Base-by-base conservation (phyloP, 768 basidiomycete species). In the Lactarius indigo region DNA sequence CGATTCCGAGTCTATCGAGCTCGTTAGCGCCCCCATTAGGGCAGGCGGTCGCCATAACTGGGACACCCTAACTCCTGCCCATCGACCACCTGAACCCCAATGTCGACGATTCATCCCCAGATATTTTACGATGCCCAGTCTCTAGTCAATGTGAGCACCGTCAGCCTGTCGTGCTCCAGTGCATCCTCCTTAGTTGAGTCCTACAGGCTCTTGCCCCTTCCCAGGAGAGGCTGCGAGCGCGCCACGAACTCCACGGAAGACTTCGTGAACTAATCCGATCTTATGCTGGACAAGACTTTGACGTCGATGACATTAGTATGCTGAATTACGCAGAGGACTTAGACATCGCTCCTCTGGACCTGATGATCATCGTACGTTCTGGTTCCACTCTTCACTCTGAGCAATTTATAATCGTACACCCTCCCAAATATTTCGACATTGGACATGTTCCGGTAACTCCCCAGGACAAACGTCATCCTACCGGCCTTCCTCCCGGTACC, bases 231-330 rank as follows among this genome's bases (percentile, higher is more conserved):
- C 42, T 47, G 20, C 52, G 44, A 47, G 52, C 66, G 55, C 66
- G 66, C 10, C 31, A 18, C 41, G 15, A 28, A 3, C 66, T 68
- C n/a, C 58, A 18, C 17, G 59, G 17, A 33, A 50, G 63, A 26
- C 58, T 68, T 59, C 62, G 66, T 39, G 52, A 39, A 31, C 55
- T 68, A 1, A 60, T 68, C 56, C 50, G 28, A 20, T 60, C 62
- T 20, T 54, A 42, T 20, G 35, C 39, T 37, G 66, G 58, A 47
- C 30, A 37, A 9, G 7, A 35, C 15, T 61, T 69, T n/a, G 68
- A 69, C 52, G 56, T 70, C 2, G 60, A 61, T 42, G 69, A 69
- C 17, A 33, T 65, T 6, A 57, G 61, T 37, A 70, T 70, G 69
- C 35, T 26, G 5, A 31, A 58, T 28, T 70, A 70, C 13, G 67